Evolutionary conservation across 495 filamentous ascomycete species (phyloP).

Genomic region (Penicillium bialowiezense): DNA sequence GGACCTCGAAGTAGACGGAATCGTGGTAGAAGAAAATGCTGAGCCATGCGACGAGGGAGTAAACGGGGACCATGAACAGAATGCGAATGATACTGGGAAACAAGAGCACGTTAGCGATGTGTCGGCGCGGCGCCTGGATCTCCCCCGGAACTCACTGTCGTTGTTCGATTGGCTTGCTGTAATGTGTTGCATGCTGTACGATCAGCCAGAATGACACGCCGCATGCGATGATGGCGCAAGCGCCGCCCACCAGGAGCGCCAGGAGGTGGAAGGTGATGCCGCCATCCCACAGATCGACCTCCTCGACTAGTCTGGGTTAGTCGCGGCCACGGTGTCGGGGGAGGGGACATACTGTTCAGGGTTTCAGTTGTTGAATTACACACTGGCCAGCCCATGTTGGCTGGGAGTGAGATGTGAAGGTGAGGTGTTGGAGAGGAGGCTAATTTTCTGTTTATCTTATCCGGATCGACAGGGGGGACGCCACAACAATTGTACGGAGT

Average conservation of each 20-base stretch:
- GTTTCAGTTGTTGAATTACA: constrained; percentile 50
- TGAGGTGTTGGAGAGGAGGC: constrained; percentile 2
- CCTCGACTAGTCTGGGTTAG: constrained; percentile 30
- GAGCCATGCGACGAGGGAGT: constrained; percentile 75
- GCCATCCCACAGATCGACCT: constrained; percentile 46
- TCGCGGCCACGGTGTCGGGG: too few relatives aligned
- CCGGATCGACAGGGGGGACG: constrained; percentile 22
- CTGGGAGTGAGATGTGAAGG: constrained; percentile 9
- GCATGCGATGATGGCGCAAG: constrained; percentile 45
- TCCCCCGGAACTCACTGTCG: constrained; percentile 53
- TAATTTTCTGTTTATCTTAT: constrained; percentile 22
- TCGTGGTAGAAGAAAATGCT: constrained; percentile 74
- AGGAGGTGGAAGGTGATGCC: constrained; percentile 48
- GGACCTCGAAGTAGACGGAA: constrained; percentile 76
- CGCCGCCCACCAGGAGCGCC: constrained; percentile 45
- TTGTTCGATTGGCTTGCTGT: constrained; percentile 78
- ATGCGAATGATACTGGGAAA: constrained; percentile 78
- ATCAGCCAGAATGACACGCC: constrained; percentile 54
- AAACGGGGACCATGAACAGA: constrained; percentile 86
- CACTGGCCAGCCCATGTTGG: constrained; percentile 48
- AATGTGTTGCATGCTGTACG: constrained; percentile 75
- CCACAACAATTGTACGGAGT: constrained; percentile 5
- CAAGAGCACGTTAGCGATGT: constrained; percentile 13
- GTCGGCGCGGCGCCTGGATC: background rate
- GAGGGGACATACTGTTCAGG: constrained; percentile 45